phyloP scores from a whole-genome alignment of 2,329 filamentous ascomycete genomes.

The Phyllosticta capitalensis region DNA sequence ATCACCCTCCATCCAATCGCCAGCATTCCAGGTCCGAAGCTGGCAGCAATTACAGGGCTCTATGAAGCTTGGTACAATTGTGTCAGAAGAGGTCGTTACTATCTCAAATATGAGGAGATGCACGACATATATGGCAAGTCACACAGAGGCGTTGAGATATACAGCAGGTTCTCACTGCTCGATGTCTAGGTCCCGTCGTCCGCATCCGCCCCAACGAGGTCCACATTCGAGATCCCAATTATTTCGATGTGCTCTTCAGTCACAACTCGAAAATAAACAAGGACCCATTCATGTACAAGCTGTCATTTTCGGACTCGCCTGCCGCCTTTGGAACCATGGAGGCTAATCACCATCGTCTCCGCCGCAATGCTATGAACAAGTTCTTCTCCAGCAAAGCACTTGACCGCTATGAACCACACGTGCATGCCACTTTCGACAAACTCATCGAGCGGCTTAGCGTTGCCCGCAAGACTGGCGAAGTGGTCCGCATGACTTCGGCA shows the following conservation, averaged over 20 bases:
- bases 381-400: conserved; percentile 12
- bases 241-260: conserved; percentile 13
- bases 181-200: conserved; percentile 20
- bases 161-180: background rate
- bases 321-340: conserved; percentile 1
- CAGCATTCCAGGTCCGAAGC: conserved; percentile 9
- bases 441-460: conserved; percentile 8
- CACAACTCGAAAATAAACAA: conserved; percentile 6
- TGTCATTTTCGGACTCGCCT: background rate
- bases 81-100: background rate
- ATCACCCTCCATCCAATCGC: conserved; percentile 10
- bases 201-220: conserved; percentile 26
- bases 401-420: conserved; percentile 1
- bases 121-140: background rate
- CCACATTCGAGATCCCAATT: conserved; percentile 19
- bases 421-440: conserved; percentile 12
- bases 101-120: background rate
- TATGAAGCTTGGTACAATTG: conserved; percentile 11
- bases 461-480: background rate
- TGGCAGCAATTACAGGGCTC: conserved; percentile 7
- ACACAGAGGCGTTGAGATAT: background rate
- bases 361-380: conserved; percentile 9
- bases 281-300: conserved; percentile 12
- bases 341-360: conserved; percentile 15
- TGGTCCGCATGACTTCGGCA: background rate